Base-by-base conservation (phyloP, 495 filamentous ascomycete species). In the Aspergillus diversus region DNA sequence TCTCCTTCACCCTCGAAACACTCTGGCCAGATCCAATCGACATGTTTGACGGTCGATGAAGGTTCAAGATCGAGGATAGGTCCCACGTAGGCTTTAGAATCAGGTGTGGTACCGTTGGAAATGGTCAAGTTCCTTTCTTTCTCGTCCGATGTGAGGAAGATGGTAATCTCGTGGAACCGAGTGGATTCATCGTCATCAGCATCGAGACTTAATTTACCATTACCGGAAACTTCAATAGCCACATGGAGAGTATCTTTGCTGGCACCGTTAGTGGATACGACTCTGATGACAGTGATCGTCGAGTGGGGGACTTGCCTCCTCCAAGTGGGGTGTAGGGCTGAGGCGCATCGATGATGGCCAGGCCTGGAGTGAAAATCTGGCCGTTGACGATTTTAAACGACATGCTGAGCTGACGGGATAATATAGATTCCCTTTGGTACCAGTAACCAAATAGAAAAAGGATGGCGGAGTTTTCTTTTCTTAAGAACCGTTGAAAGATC, bases 291-390 rank as follows among this genome's bases (percentile, higher is more conserved):
- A 7, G 5, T 47, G 7, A 42, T 35, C 39, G 1, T 11, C 33
- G 27, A 7, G 16, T 2, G 6, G 31, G 31, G 32, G 50, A 78
- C 81, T 64, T 69, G 84, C 86, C 82, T 73, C 87, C 88, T 51
- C 88, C 88, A 42, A 88, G 69, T 6, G 88, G 87, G 6, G 87
- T 89, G 55, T 84, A 82, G 35, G 88, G 88, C 67, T 90, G 87
- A 12, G 87, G 88, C 50, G 85, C 77, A 72, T 88, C 81, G 17
- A 90, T 68, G 58, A 90, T 81, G 11, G 81, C 86, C 63, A 89
- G 76, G 5, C 87, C 86, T 11, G 87, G 87, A 3, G 86, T 90
- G 63, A 78, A 88, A 59, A 89, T 81, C 66, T 89, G 86, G 33
- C 86, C 86, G 52, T 81, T 82, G 8, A 86, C 73, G 35, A 85